A percentile compares a stretch with the other conserved stretches of the same genome.
These are phyloP conservation scores for Fusarium brevicatenulatum DNA, from an alignment of 2,329 filamentous ascomycete species.

Conservation along the genomic window DNA sequence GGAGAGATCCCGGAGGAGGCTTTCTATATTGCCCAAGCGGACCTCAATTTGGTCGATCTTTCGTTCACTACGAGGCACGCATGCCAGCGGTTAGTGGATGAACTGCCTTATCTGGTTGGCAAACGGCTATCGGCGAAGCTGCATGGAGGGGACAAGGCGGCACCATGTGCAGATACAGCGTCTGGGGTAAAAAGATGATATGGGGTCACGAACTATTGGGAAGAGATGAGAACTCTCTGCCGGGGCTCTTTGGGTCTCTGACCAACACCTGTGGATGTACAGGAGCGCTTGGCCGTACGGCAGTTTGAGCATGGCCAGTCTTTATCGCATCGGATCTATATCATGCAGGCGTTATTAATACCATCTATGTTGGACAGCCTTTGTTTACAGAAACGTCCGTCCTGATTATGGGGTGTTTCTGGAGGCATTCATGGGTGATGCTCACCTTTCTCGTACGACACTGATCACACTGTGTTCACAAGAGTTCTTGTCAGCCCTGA, in stretches of 20 bases:
- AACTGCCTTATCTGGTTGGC: neutral
- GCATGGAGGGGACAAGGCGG: neutral
- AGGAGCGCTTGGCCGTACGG: slow-evolving; percentile 61
- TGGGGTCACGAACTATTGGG: slow-evolving; percentile 63
- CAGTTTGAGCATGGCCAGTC: slow-evolving; percentile 68
- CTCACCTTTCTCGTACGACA: slow-evolving; percentile 55
- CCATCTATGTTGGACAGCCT: neutral
- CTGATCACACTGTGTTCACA: slow-evolving; percentile 55
- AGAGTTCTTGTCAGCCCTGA: slow-evolving; percentile 8
- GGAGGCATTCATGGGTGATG: slow-evolving; percentile 11
- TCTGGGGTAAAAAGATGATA: neutral
- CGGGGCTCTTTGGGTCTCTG: slow-evolving; percentile 65
- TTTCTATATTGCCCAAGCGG: slow-evolving; percentile 57
- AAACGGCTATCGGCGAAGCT: neutral
- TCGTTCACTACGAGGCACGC: slow-evolving; percentile 54
- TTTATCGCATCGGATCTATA: slow-evolving; percentile 68
- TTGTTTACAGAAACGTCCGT: neutral
- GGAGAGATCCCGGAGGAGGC: slow-evolving; percentile 53
- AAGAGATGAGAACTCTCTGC: slow-evolving; percentile 68
- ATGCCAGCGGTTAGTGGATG: slow-evolving; percentile 11
- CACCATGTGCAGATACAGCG: neutral
- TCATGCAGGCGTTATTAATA: slow-evolving; percentile 34
- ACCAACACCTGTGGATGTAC: slow-evolving; percentile 64
- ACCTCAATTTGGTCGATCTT: slow-evolving; percentile 63
- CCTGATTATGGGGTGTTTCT: slow-evolving; percentile 8